Evolutionary conservation across 1,284 basidiomycete genomes (phyloP), one percentile per base, ranked within the genome.

Genomic region (Blastosporella zonata): DNA sequence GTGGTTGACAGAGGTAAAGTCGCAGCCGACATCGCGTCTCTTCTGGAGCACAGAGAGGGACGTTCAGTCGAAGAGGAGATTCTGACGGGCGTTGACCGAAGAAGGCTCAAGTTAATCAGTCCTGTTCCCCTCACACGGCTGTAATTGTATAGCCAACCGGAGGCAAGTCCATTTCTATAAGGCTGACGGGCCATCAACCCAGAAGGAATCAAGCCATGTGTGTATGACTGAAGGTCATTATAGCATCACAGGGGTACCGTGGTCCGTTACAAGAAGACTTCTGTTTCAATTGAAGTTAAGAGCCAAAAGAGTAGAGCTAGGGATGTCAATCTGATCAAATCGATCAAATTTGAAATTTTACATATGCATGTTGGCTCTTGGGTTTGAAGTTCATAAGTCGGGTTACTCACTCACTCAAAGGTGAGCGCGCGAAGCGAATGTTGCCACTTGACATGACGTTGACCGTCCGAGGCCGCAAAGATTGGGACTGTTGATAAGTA

Each of bases 181-280:
- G 9, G 12, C 36, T 37, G 27, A 33, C 34, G 35, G 35, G 27
- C 37, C 41, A 47, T 44, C 41, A 44, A 38, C 35, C 23, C 28
- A 27, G 35, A 47, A 47, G 35, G 31, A 34, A 18, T 42, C 22
- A 1, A 28, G 15, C 41, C 50, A 48, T 48, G 43, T 52, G 50
- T 41, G n/a, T 42, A 37, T 37, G 36, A 41, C 22, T 12, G 22
- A 33, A 15, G 17, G 38, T 12, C 42, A 2, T 5, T 35, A 28
- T 6, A 39, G 12, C 18, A 15, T 31, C 41, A 43, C 42, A 47
- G 43, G 43, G 38, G 38, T 41, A 40, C 42, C 23, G 21, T 45
- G 46, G 31, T 40, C 40, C 40, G 40, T 42, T 25, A 28, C 28
- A 29, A 31, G 23, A 34, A 41, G 15, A 28, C 4, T 22, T 20